Base-by-base conservation (phyloP, 768 basidiomycete genomes). In the Suillus brevipes region DNA sequence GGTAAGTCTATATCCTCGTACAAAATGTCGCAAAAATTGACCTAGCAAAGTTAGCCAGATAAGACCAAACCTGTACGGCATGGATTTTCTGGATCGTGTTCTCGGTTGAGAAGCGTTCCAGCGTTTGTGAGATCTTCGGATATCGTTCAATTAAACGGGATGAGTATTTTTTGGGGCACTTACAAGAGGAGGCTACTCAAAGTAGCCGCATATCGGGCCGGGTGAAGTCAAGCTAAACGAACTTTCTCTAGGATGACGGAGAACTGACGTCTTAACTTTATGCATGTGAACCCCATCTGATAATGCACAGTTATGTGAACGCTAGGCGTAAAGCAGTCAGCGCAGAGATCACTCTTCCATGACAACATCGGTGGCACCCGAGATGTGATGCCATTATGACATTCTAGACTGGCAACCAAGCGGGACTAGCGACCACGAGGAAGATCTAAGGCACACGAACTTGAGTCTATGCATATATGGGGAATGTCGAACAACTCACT, bases 121-220 rank as follows among this genome's bases (percentile, higher is more conserved):
- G 87, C 89, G 5, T 89, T 89, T 50, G 83, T 90, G 18, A 52
- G 16, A 52, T 28, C 50, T 52, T 28, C 25, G 7, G 14, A 16
- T 2, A 28, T 16, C 25, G 4, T 28, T 28, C 50, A 9, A 52
- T 25, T 31, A 31, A 31, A 31, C 31, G 34, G 16, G 8, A 18
- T 5, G 16, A 52, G 13, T 25, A 6, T 50, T 50, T 13, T 13
- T 50, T 25, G 25, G 23, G 28, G 16, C 18, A 52, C 52, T 31
- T 20, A 53, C 16, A 53, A 16, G 9, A 31, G 28, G 28, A 53
- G 2, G 18, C 16, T 31, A 10, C 28, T 31, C 9, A 28, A 23
- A 42, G 6, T 42, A 0, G 14, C 2, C 40, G 16, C 6, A 28
- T 52, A 28, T 18, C 9, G 23, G 25, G 4, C 18, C 28, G 28